Evolutionary conservation across 2,329 filamentous ascomycete species (phyloP).

Genomic region (Ascochyta rabiei): DNA sequence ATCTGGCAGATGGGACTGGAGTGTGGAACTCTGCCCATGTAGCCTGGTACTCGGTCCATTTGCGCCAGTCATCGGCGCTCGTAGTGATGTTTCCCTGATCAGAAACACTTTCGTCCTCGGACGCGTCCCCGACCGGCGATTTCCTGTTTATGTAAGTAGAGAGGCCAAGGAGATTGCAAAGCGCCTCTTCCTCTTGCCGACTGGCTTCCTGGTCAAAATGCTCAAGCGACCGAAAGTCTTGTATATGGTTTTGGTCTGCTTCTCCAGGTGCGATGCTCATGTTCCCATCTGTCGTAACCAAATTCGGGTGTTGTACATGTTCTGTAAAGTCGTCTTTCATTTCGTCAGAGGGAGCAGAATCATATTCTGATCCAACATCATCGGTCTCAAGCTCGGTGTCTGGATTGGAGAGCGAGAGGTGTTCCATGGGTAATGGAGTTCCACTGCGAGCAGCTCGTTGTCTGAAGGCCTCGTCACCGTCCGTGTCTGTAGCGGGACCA

Average conservation of each 20-base stretch:
- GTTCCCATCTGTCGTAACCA: conserved; percentile 8
- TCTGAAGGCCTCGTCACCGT: conserved; percentile 24
- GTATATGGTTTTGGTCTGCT: neutral
- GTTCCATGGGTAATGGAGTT: conserved; percentile 35
- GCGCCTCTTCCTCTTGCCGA: conserved; percentile 51
- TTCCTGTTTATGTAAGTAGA: conserved; percentile 22
- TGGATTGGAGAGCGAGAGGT: conserved; percentile 18
- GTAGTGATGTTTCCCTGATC: conserved; percentile 35
- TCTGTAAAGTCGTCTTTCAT: neutral
- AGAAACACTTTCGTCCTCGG: conserved; percentile 21
- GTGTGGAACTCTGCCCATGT: conserved; percentile 55
- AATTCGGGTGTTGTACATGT: neutral
- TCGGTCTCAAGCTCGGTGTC: conserved; percentile 17
- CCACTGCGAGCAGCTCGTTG: conserved; percentile 31
- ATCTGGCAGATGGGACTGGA: conserved; percentile 23
- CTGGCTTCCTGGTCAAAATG: conserved; percentile 55
- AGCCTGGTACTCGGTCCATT: conserved; percentile 52
- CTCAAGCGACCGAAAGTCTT: conserved; percentile 37
- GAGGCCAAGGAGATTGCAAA: conserved; percentile 54
- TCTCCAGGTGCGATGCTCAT: conserved; percentile 4
- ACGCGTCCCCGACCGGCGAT: conserved; percentile 29
- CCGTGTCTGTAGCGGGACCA: conserved; percentile 14
- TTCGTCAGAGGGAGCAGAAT: conserved; percentile 1
- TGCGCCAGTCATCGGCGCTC: conserved; percentile 56
- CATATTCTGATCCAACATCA: neutral